Percentiles rank a stretch among this genome's conserved stretches.
These are phyloP conservation scores for Fusarium circinatum DNA, from an alignment of 2,329 filamentous ascomycete genomes.

Conservation along the genomic window DNA sequence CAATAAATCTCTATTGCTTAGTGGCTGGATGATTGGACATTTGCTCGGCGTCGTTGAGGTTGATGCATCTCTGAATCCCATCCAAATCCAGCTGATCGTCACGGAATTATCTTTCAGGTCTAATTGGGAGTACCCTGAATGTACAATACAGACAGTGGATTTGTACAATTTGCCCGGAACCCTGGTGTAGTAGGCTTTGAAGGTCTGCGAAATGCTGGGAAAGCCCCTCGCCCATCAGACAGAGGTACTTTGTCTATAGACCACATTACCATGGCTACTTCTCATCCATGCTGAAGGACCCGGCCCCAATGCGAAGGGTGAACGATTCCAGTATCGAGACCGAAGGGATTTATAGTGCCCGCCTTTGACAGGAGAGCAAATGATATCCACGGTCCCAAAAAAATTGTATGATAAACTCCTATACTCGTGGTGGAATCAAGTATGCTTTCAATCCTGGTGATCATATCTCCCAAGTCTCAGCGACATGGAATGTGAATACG, in stretches of 20 bases:
- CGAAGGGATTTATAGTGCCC: slow-evolving; percentile 60
- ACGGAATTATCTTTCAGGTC: neutral
- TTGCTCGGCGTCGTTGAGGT: rapidly evolving
- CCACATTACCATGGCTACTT: slow-evolving; percentile 66
- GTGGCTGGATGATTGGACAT: rapidly evolving
- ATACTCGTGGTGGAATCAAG: neutral
- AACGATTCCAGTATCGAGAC: slow-evolving; percentile 82
- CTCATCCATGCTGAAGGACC: slow-evolving; percentile 76
- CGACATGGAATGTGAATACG: neutral
- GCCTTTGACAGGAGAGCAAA: neutral
- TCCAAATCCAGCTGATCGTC: no score
- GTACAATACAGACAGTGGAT: neutral
- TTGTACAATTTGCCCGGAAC: neutral
- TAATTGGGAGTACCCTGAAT: neutral
- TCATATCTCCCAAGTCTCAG: neutral
- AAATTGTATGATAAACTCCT: neutral
- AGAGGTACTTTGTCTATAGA: slow-evolving; percentile 48
- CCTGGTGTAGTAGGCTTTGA: neutral
- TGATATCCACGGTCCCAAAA: neutral
- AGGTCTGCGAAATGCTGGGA: rapidly evolving
- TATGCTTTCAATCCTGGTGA: neutral
- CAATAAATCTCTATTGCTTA: rapidly evolving
- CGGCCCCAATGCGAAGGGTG: slow-evolving; percentile 81
- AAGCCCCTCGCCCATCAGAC: neutral
- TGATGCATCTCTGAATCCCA: neutral